Evolutionary conservation across 1,139 yeast genomes (phyloP).

Genomic region (Taiozyma sp.): DNA sequence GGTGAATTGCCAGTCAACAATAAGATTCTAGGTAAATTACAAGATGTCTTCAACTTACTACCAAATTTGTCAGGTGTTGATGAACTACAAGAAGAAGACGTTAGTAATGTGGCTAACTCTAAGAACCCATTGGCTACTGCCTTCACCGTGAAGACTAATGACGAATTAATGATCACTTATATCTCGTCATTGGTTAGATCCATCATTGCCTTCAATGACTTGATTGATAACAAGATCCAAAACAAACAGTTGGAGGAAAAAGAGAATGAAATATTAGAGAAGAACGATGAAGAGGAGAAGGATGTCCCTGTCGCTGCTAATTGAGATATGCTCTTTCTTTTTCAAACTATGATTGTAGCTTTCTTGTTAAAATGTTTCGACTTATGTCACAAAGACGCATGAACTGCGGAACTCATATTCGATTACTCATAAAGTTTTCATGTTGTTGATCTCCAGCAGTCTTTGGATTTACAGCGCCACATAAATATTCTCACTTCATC

Average conservation of each 20-base stretch:
- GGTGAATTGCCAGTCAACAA: slow-evolving; percentile 84
- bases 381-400: not conserved
- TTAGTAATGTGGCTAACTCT: slow-evolving; percentile 19
- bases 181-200: slow-evolving; percentile 88
- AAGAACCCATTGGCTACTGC: slow-evolving; percentile 63
- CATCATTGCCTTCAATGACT: slow-evolving; percentile 92
- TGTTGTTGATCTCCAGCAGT: no score
- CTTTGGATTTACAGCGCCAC: no score
- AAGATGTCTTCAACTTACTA: slow-evolving; percentile 87
- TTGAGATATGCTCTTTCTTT: not conserved
- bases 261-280: slow-evolving; percentile 12
- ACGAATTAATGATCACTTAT: slow-evolving; percentile 91
- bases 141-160: slow-evolving; percentile 88
- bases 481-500: no score
- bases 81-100: slow-evolving; percentile 11
- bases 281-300: slow-evolving; percentile 15
- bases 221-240: slow-evolving; percentile 91
- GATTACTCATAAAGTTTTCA: not conserved
- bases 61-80: slow-evolving; percentile 59
- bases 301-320: not conserved
- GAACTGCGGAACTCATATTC: not conserved
- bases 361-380: not conserved
- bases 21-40: slow-evolving; percentile 84
- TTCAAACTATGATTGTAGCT: not conserved
- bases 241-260: slow-evolving; percentile 53